Evolutionary conservation across 2,329 filamentous ascomycete genomes (phyloP), one percentile per base, ranked within the genome.

Genomic region (Alternaria sp.): DNA sequence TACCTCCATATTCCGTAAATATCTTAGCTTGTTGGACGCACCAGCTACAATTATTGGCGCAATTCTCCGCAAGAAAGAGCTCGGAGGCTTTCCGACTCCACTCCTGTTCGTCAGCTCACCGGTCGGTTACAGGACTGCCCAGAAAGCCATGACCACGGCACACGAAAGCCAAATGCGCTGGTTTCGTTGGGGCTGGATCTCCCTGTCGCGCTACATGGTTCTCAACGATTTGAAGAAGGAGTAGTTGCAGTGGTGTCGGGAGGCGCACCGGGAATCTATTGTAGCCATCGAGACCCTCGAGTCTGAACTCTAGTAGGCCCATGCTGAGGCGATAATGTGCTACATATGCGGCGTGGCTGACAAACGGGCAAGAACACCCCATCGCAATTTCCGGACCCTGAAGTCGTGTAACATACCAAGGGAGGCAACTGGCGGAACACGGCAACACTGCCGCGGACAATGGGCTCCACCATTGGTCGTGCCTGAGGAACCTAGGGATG

Each of bases 81-180:
- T 86, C 57, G 88, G 90, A 0, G 81, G 77, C 3, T 85, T 77
- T 51, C 86, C 86, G 2, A 81, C 81, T 32, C 82, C 86, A 1
- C 79, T 97, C 56, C 77, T 97, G 36, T 93, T 91, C 74, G 84
- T 95, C 64, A 96, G 87, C 80, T 86, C 87, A 9, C 84, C 93
- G 15, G 77, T 81, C 5, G 85, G 86, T 59, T 88, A 90, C 67
- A 84, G 90, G 67, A 87, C 85, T 28, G 95, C 93, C 8, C 91
- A 94, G 83, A 86, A 83, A 58, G 94, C 96, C 30, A 99, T 99
- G 96, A 93, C 92, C 2, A 86, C 87, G 58, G 95, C 92, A 26
- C 96, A 99, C 83, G 85, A 89, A 81, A 97, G 93, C 80, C 96
- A 99, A 86, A 99, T 99, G 96, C 88, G 92, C 40, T 99, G 96